Evolutionary conservation across 805 yeast species (phyloP), one percentile per base, ranked within the genome.

Genomic region (Tanozyma kutaoensis): DNA sequence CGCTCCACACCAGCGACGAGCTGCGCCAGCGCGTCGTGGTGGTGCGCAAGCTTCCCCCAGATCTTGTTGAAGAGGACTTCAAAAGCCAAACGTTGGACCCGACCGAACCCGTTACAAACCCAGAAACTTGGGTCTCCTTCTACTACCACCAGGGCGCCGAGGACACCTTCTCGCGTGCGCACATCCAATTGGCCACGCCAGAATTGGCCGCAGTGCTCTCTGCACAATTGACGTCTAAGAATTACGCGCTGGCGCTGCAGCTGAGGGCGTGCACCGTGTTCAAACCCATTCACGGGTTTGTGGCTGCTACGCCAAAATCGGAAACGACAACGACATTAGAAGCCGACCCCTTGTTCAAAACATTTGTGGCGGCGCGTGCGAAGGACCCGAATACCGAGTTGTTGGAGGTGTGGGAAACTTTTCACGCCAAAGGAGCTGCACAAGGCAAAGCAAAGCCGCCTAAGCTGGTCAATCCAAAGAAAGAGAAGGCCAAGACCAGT

Each of bases 31-130:
- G n/a, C n/a, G n/a, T n/a, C n/a, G 35, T 38, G 25, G 29, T 29
- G 14, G 34, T 40, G 12, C 28, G 42, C 21, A 24, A 46, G 24
- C 30, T 46, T 25, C 35, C 66, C 52, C 27, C 50, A 6, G 28
- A 25, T 8, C 34, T 46, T 6, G 28, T 23, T 4, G 27, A 35
- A 14, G 26, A 22, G 2, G 43, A 30, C 2, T 46, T 46, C 24
- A 24, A 24, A 13, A 21, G 50, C 40, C 32, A 42, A 14, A 16
- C 16, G n/a, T 26, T 14, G 41, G 33, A 33, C 5, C 35, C 25
- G 12, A 37, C 23, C n/a, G 20, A 22, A 10, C 37, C 27, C 15
- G 39, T 26, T 28, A 29, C 23, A 23, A 29, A 17, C 30, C 25
- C 16, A 19, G 15, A 20, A 25, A 22, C 9, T n/a, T 5, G 11